A percentile compares a stretch with the other conserved stretches of the same genome.
These are phyloP conservation scores for Termitomyces sp. DNA, from an alignment of 768 basidiomycete species.

Conservation along the genomic window DNA sequence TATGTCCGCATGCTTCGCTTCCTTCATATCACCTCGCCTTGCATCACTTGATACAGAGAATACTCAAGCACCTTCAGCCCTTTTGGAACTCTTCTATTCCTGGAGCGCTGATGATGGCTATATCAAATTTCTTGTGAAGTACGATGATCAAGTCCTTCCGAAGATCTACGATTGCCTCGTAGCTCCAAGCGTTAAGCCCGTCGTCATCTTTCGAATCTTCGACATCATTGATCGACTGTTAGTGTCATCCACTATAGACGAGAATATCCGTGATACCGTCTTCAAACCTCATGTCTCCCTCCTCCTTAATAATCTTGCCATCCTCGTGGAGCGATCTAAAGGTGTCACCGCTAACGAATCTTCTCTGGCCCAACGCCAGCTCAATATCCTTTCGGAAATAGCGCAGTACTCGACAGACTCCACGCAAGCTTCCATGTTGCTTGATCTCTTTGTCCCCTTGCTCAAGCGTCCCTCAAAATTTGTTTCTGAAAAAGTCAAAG, in stretches of 20 bases:
- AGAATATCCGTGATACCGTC: conserved; percentile 45
- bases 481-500: conserved; percentile 84
- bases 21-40: conserved; percentile 83
- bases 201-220: conserved; percentile 76
- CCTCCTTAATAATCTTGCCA: conserved; percentile 70
- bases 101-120: conserved; percentile 66
- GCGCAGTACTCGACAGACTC: conserved; percentile 71
- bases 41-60: conserved; percentile 76
- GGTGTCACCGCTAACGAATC: conserved; percentile 47
- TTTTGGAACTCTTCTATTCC: conserved; percentile 79
- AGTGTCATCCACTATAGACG: conserved; percentile 48
- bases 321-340: conserved; percentile 62
- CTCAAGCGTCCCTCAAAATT: conserved; percentile 72
- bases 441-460: conserved; percentile 73
- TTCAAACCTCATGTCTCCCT: conserved; percentile 68
- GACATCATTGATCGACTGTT: conserved; percentile 81
- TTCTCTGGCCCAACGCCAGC: conserved; percentile 76
- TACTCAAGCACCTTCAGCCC: conserved; percentile 85
- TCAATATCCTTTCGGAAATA: conserved; percentile 75
- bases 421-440: conserved; percentile 68
- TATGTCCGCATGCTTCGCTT: conserved; percentile 60
- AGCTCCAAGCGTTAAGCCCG: conserved; percentile 82
- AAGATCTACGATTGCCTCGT: conserved; percentile 81
- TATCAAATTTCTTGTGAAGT: conserved; percentile 62
- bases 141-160: conserved; percentile 65